phyloP scores from a whole-genome alignment of 805 yeast genomes.

The Kregervanrija delftensis region DNA sequence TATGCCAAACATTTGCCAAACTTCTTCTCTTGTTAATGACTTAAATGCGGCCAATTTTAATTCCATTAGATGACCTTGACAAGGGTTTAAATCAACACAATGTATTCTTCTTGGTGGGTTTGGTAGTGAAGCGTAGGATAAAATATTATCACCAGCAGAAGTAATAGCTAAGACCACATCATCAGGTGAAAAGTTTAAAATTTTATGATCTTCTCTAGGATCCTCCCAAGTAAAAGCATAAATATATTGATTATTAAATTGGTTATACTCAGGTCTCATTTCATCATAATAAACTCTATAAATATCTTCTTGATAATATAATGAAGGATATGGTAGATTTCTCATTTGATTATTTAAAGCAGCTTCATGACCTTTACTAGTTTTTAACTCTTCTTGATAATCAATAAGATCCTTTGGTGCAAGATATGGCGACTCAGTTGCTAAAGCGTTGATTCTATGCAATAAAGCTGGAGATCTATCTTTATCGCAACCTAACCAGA shows the following conservation, averaged over 20 bases:
- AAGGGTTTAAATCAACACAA: conserved; percentile 80
- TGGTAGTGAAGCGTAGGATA: conserved; percentile 66
- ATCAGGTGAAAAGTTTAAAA: conserved; percentile 49
- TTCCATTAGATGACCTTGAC: conserved; percentile 75
- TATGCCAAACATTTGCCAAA: conserved; percentile 73
- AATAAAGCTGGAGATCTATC: conserved; percentile 41
- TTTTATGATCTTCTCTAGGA: conserved; percentile 70
- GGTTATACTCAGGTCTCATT: conserved; percentile 55
- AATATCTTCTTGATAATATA: conserved; percentile 68
- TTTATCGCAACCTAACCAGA: conserved; percentile 76
- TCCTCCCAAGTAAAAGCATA: conserved; percentile 92
- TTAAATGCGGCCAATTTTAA: conserved; percentile 68
- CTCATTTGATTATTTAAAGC: conserved; percentile 55
- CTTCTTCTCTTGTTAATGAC: conserved; percentile 46
- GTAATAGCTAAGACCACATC: conserved; percentile 80
- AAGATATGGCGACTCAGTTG: conserved; percentile 76
- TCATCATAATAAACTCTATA: conserved; percentile 82
- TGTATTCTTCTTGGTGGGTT: conserved; percentile 72
- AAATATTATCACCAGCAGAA: conserved; percentile 79
- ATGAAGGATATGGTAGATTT: conserved; percentile 71
- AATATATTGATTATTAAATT: conserved; percentile 72
- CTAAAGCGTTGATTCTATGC: conserved; percentile 57
- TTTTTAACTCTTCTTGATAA: conserved; percentile 27
- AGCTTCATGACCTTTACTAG: conserved; percentile 72
- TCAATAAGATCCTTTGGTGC: conserved; percentile 44